These are phyloP conservation scores for Mycena galopus DNA, from an alignment of 768 basidiomycete genomes.

Conservation along the genomic window DNA sequence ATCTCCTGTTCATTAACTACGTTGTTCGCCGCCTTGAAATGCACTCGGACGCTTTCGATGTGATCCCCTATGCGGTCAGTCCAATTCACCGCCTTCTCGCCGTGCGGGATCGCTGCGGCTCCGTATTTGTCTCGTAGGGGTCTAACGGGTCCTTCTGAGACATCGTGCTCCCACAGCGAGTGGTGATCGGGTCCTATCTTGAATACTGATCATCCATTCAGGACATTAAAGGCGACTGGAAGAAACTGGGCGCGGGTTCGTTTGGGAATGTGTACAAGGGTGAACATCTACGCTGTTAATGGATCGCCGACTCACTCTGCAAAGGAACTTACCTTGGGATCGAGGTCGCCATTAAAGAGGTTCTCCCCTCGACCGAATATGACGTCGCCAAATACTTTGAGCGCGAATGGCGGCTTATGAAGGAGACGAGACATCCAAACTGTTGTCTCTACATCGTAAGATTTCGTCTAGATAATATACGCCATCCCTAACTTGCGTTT, in stretches of 20 bases:
- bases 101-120: not conserved
- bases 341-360: slow-evolving; percentile 97
- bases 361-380: slow-evolving; percentile 91
- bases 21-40: slow-evolving; percentile 23
- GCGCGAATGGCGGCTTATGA: slow-evolving; percentile 98
- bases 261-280: slow-evolving; percentile 95
- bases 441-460: slow-evolving; percentile 25
- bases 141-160: slow-evolving; percentile 2
- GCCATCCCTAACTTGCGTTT: slow-evolving; percentile 92
- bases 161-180: slow-evolving; percentile 2
- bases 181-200: slow-evolving; percentile 19
- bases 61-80: slow-evolving; percentile 86
- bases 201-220: slow-evolving; percentile 44
- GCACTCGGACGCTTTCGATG: slow-evolving; percentile 83
- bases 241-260: slow-evolving; percentile 91
- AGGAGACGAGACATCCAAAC: slow-evolving; percentile 53
- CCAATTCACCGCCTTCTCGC: not conserved
- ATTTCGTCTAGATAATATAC: slow-evolving; percentile 75
- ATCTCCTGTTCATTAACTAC: not conserved
- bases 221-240: slow-evolving; percentile 92
- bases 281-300: slow-evolving; percentile 39
- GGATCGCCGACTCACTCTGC: slow-evolving; percentile 8
- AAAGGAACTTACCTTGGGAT: slow-evolving; percentile 92
- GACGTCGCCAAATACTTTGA: slow-evolving; percentile 98
- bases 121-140: not conserved